phyloP scores from a whole-genome alignment of 345 rosid genomes.

The Iberis pinnata region DNA sequence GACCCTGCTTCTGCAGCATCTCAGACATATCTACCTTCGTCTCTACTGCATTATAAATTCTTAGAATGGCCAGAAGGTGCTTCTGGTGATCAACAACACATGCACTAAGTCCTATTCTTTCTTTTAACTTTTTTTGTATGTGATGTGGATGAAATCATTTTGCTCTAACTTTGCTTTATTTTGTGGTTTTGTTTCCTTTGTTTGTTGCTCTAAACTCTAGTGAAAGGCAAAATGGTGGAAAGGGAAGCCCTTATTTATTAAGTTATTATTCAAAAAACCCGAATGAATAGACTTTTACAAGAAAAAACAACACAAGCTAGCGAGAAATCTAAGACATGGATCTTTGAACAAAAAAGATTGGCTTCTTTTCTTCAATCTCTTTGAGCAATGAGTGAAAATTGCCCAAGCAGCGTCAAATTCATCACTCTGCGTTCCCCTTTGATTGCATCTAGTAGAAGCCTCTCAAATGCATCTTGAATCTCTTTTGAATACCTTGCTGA shows the following conservation, averaged over 20 bases:
- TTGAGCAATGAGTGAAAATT: constrained; percentile 65
- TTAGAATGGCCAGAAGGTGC: constrained; percentile 52
- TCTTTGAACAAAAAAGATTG: too few relatives aligned
- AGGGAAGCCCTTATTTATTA: too few relatives aligned
- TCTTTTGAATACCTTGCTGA: constrained; percentile 90
- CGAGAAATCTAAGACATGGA: too few relatives aligned
- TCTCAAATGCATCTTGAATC: constrained; percentile 96
- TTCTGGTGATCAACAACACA: constrained; percentile 11
- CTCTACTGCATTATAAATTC: constrained; percentile 61
- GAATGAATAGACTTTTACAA: too few relatives aligned
- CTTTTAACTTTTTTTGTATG: background rate
- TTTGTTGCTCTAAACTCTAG: too few relatives aligned
- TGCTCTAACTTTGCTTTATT: background rate
- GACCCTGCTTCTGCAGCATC: constrained; percentile 41
- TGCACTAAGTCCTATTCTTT: background rate
- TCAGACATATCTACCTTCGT: constrained; percentile 58
- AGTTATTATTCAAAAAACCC: too few relatives aligned
- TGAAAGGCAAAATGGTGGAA: background rate
- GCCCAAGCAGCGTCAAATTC: constrained; percentile 95
- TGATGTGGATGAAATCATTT: background rate
- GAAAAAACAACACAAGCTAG: too few relatives aligned
- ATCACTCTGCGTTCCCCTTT: constrained; percentile 97
- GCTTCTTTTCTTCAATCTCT: constrained; percentile 77
- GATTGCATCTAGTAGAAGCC: constrained; percentile 86
- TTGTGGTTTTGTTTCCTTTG: background rate